Percentiles rank a stretch among this genome's conserved stretches.
Evolutionary conservation across 208 protist species (phyloP).

Genomic region (Wallacemonas sp.): DNA sequence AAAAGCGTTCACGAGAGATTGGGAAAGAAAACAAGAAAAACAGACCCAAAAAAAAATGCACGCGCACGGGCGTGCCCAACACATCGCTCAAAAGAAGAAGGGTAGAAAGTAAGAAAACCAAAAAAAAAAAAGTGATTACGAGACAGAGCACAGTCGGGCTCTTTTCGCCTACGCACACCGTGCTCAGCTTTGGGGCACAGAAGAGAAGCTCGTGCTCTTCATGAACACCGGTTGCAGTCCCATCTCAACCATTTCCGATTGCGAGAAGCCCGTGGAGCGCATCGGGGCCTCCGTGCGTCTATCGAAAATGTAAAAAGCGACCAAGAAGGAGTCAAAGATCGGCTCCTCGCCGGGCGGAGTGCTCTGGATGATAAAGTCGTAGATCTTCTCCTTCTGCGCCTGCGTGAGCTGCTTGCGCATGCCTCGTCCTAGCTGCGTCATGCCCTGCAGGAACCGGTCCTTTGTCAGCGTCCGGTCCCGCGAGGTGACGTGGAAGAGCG

Average conservation of each 20-base stretch:
- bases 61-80: no score
- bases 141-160: no score
- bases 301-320: conserved; percentile 76
- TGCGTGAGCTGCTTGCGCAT: conserved; percentile 83
- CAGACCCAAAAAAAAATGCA: background rate
- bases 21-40: background rate
- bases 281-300: conserved; percentile 27
- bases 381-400: conserved; percentile 76
- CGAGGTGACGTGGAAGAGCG: conserved; percentile 64
- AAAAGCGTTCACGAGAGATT: background rate
- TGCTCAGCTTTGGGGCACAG: conserved; percentile 16
- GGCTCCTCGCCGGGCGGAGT: conserved; percentile 42
- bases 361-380: conserved; percentile 59
- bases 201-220: conserved; percentile 68
- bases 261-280: background rate
- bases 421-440: conserved; percentile 67
- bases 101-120: background rate
- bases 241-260: conserved; percentile 45
- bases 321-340: conserved; percentile 70
- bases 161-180: no score
- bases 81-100: no score
- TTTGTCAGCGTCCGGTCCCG: conserved; percentile 56
- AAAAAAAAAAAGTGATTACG: conserved; percentile 6
- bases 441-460: conserved; percentile 70
- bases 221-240: conserved; percentile 46